These are phyloP conservation scores for Malassezia psittaci DNA, from an alignment of 1,284 basidiomycete genomes.

Conservation along the genomic window DNA sequence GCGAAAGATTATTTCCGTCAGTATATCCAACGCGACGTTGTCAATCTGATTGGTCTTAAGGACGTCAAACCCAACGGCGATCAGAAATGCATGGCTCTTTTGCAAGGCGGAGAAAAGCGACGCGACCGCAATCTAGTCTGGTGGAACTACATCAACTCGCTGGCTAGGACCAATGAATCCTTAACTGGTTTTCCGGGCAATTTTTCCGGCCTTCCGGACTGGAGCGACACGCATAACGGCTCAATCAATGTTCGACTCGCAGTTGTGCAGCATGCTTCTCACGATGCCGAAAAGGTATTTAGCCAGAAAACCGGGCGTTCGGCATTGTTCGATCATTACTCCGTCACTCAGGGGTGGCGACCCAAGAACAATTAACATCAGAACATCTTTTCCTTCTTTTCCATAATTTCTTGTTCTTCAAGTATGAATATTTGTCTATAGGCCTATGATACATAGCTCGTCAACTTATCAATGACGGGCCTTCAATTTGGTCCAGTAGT, in stretches of 20 bases:
- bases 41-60: constrained; percentile 36
- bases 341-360: not conserved
- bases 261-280: constrained; percentile 33
- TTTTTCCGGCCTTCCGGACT: constrained; percentile 28
- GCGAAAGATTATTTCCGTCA: constrained; percentile 32
- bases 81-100: constrained; percentile 40
- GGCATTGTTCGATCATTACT: constrained; percentile 25
- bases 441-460: not conserved
- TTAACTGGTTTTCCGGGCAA: constrained; percentile 32
- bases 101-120: constrained; percentile 35
- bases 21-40: constrained; percentile 34
- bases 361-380: not conserved
- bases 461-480: not conserved
- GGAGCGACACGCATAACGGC: constrained; percentile 24
- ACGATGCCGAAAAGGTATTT: constrained; percentile 37
- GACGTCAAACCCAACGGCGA: constrained; percentile 31
- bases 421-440: not conserved
- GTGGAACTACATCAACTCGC: constrained; percentile 43
- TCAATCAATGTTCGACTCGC: constrained; percentile 25
- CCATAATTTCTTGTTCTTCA: not conserved
- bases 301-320: constrained; percentile 27
- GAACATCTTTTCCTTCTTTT: not conserved
- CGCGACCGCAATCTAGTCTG: constrained; percentile 40
- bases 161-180: constrained; percentile 32
- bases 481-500: too few species aligned